Conservation (phyloP, 2,329 filamentous ascomycete species). For the Samsoniella hepiali region DNA sequence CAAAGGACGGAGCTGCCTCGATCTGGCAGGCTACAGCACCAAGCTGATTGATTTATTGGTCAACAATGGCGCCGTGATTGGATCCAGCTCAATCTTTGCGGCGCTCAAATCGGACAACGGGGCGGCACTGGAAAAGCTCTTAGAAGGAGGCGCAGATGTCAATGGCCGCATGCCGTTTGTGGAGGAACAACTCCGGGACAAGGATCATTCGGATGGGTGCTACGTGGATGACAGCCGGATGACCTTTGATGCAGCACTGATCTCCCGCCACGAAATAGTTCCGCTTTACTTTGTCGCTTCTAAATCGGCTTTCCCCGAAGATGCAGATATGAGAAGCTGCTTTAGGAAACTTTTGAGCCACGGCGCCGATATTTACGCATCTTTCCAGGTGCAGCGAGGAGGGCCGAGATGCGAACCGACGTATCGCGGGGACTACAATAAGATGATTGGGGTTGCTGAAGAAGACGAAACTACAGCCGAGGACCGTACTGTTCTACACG, state of each 20-base stretch:
- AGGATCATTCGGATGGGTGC: background rate
- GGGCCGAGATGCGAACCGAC: background rate
- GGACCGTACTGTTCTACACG: constrained; percentile 8
- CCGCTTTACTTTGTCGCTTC: constrained; percentile 1
- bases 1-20: constrained; percentile 19
- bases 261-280: background rate
- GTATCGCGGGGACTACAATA: background rate
- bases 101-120: constrained; percentile 14
- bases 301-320: background rate
- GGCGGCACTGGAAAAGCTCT: background rate
- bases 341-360: constrained; percentile 1
- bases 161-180: constrained; percentile 2
- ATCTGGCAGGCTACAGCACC: constrained; percentile 6
- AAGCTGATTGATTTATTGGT: constrained; percentile 13
- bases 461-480: background rate
- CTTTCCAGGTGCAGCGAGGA: background rate
- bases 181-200: background rate
- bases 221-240: background rate
- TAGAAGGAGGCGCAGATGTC: background rate
- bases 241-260: background rate
- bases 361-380: constrained; percentile 5
- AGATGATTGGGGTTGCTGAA: background rate
- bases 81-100: constrained; percentile 6
- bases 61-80: constrained; percentile 9
- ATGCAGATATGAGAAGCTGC: background rate